Conservation (phyloP, 345 rosid species). For the Eucalyptus virginea region DNA sequence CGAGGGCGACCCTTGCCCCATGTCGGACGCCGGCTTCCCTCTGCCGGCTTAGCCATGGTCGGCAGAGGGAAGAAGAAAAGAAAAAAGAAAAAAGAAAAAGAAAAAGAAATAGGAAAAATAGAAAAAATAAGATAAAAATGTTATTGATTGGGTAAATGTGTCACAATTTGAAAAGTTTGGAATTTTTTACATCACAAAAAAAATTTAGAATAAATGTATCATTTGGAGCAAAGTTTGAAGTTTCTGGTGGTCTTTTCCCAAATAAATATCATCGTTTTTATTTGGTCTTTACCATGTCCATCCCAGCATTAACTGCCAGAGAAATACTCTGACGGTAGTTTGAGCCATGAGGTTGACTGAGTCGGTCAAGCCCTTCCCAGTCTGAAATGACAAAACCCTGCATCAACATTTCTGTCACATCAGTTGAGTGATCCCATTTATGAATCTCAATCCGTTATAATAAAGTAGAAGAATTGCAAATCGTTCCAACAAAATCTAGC, state of each 20-base stretch:
- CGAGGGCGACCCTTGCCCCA: no score
- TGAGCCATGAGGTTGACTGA: conserved; percentile 47
- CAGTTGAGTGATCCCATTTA: background rate
- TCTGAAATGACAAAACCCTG: conserved; percentile 84
- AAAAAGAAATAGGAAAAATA: no score
- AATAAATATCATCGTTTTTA: background rate
- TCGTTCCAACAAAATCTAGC: background rate
- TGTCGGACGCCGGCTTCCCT: rapidly evolving
- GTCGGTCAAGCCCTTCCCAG: conserved; percentile 74
- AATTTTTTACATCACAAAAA: no score
- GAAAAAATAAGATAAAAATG: no score
- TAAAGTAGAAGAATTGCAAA: background rate
- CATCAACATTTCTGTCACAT: background rate
- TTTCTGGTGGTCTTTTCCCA: no score
- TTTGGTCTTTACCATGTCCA: conserved; percentile 57
- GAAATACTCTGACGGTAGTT: conserved; percentile 53
- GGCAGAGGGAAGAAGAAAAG: no score
- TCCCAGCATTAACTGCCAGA: conserved; percentile 72
- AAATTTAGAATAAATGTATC: rapidly evolving
- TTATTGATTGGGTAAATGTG: no score
- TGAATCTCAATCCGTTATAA: background rate
- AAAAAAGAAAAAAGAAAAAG: no score
- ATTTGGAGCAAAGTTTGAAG: no score
- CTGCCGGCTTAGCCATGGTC: rapidly evolving
- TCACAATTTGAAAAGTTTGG: no score